A percentile compares a stretch with the other conserved stretches of the same genome.
Evolutionary conservation across 352 stramenopile genomes (phyloP).

Genomic region (Pythium folliculosum): DNA sequence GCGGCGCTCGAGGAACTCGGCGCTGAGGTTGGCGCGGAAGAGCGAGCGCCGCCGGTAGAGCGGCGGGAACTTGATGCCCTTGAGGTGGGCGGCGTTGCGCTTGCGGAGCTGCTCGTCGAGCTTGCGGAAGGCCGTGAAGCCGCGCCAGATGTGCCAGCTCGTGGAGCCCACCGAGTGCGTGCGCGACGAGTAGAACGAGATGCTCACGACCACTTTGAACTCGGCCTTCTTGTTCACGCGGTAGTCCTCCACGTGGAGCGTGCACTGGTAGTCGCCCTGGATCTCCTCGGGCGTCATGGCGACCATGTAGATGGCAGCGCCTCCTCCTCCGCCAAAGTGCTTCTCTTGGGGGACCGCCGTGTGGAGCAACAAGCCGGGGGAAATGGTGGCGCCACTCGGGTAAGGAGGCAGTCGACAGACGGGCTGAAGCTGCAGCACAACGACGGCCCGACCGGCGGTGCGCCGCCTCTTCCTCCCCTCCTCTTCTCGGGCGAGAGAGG

Average conservation of each 20-base stretch:
- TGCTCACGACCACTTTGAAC: conserved; percentile 74
- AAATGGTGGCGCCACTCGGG: conserved; percentile 3
- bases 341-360: conserved; percentile 26
- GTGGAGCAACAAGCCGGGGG: neutral
- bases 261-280: conserved; percentile 71
- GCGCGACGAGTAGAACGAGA: conserved; percentile 78
- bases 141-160: conserved; percentile 85
- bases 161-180: conserved; percentile 62
- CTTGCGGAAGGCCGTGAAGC: conserved; percentile 79
- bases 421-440: conserved; percentile 5
- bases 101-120: conserved; percentile 82
- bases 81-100: conserved; percentile 66
- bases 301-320: conserved; percentile 11
- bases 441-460: conserved; percentile 2
- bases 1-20: conserved; percentile 63
- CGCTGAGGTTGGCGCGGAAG: conserved; percentile 65
- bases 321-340: neutral
- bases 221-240: conserved; percentile 78
- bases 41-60: conserved; percentile 68
- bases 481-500: conserved; percentile 3
- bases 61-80: conserved; percentile 84
- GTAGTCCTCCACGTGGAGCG: conserved; percentile 67
- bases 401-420: neutral
- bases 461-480: conserved; percentile 23
- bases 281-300: conserved; percentile 83